phyloP scores from a whole-genome alignment of 495 filamentous ascomycete genomes.

The Pseudoneurospora amorphoporcata region DNA sequence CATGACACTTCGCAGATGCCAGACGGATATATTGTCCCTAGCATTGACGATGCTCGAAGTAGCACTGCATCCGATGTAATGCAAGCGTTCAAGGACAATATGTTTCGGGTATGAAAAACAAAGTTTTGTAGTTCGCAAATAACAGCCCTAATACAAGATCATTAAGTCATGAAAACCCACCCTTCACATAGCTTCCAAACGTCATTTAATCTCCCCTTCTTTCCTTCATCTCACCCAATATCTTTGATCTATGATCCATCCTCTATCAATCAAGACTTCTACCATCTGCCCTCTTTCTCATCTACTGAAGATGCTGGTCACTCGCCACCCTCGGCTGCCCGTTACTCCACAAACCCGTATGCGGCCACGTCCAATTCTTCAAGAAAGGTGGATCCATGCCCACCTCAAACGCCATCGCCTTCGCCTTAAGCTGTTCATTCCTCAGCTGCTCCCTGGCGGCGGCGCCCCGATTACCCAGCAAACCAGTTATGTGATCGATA shows the following conservation, averaged over 20 bases:
- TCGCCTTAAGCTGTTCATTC: slow-evolving; percentile 47
- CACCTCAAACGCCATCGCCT: slow-evolving; percentile 49
- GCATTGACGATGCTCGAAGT: not conserved
- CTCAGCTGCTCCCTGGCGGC: slow-evolving; percentile 49
- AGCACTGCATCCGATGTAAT: not conserved
- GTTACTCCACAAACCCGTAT: slow-evolving; percentile 18
- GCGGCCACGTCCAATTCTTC: slow-evolving; percentile 55
- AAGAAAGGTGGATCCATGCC: slow-evolving; percentile 58
- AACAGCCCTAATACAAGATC: not conserved
- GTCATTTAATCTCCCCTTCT: not conserved
- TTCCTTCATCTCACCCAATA: not conserved
- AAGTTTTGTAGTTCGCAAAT: too few relatives aligned
- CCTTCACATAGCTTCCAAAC: not conserved
- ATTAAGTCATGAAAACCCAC: not conserved
- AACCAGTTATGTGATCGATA: slow-evolving; percentile 48
- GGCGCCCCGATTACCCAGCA: slow-evolving; percentile 46
- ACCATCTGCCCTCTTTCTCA: not conserved
- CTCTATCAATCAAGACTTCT: slow-evolving; percentile 1
- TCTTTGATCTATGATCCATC: not conserved
- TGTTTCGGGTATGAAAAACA: not conserved
- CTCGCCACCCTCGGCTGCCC: slow-evolving; percentile 14
- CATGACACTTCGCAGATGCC: too few relatives aligned
- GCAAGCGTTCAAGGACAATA: not conserved
- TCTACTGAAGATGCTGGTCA: not conserved
- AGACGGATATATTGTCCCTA: not conserved